These are phyloP conservation scores for Cercophora scortea DNA, from an alignment of 495 filamentous ascomycete genomes.

Conservation along the genomic window DNA sequence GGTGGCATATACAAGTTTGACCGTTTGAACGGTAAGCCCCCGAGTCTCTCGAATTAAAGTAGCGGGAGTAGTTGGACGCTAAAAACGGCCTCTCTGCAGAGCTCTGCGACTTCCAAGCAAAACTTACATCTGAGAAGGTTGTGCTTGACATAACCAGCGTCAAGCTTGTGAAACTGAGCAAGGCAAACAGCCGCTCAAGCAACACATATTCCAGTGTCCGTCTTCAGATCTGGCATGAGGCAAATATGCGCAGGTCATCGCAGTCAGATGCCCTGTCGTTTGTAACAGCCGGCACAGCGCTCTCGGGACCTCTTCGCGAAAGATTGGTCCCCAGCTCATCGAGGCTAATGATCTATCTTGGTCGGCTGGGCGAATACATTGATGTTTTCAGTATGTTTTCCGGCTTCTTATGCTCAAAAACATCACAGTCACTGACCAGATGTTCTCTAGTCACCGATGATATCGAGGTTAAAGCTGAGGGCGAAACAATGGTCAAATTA, in stretches of 20 bases:
- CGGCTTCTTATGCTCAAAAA: not conserved
- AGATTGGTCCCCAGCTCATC: slow-evolving; percentile 16
- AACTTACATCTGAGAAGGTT: slow-evolving; percentile 25
- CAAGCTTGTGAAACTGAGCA: slow-evolving; percentile 17
- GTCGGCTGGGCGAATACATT: slow-evolving; percentile 22
- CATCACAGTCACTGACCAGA: not conserved
- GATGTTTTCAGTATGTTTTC: slow-evolving; percentile 18
- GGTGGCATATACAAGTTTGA: slow-evolving; percentile 25
- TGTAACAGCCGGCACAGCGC: slow-evolving; percentile 23
- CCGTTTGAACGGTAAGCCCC: slow-evolving; percentile 8
- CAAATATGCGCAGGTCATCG: slow-evolving; percentile 2
- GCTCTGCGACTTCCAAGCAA: slow-evolving; percentile 26
- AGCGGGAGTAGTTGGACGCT: too few relatives aligned
- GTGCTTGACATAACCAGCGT: slow-evolving; percentile 26
- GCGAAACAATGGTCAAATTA: slow-evolving; percentile 20
- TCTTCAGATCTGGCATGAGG: slow-evolving; percentile 29
- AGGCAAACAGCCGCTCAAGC: slow-evolving; percentile 11
- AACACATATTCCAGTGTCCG: slow-evolving; percentile 22
- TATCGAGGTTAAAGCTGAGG: slow-evolving; percentile 20
- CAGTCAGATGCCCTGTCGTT: slow-evolving; percentile 21
- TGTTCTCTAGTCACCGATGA: slow-evolving; percentile 21
- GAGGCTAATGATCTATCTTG: slow-evolving; percentile 23
- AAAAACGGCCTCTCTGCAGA: slow-evolving; percentile 2
- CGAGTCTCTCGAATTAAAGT: not conserved
- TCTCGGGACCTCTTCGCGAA: slow-evolving; percentile 23